Evolutionary conservation across 306 rosid genomes (phyloP).

Genomic region (Quercus variabilis): DNA sequence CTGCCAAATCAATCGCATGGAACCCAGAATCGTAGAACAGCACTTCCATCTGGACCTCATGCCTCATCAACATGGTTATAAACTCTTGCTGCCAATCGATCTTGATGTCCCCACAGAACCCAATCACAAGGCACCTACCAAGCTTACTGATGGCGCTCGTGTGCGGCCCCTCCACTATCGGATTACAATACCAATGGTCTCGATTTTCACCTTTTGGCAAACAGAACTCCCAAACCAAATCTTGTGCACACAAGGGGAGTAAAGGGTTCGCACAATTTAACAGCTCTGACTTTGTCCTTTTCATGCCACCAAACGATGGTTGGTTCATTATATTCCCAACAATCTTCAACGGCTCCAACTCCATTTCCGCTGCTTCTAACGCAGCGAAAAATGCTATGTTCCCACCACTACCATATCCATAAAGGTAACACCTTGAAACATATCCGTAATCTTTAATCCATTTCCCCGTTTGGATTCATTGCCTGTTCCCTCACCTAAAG

Average conservation of each 20-base stretch:
- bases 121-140: constrained; percentile 45
- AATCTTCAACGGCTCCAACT: constrained; percentile 42
- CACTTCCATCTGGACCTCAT: constrained; percentile 56
- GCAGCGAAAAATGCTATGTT: constrained; percentile 49
- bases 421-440: constrained; percentile 49
- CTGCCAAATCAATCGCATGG: constrained; percentile 52
- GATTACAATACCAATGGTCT: constrained; percentile 68
- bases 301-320: constrained; percentile 61
- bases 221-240: constrained; percentile 52
- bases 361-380: background rate
- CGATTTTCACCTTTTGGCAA: constrained; percentile 44
- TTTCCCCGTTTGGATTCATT: constrained; percentile 30
- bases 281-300: constrained; percentile 52
- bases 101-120: constrained; percentile 59
- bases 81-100: constrained; percentile 55
- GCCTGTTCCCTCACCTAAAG: constrained; percentile 43
- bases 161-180: constrained; percentile 44
- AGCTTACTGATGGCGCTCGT: constrained; percentile 20
- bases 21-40: constrained; percentile 55
- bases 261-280: constrained; percentile 42
- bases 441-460: constrained; percentile 67
- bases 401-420: constrained; percentile 49
- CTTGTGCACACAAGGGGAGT: constrained; percentile 54
- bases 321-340: constrained; percentile 62
- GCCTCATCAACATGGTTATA: constrained; percentile 44